Evolutionary conservation across 1,284 basidiomycete genomes (phyloP).

Genomic region (Flammula alnicola): DNA sequence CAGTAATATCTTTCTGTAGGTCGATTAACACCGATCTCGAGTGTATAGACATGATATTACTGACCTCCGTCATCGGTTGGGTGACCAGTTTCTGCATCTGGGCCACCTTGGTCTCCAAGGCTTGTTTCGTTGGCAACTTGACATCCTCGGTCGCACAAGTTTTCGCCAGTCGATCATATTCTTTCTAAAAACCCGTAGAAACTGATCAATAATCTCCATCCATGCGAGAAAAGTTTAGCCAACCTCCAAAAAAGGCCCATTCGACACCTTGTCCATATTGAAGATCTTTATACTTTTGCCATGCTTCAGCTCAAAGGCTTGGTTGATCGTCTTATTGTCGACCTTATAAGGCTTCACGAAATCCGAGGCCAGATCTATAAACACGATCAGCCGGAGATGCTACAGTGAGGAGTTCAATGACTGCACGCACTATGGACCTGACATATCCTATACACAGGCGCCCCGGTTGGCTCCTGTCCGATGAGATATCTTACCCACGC

Average conservation of each 20-base stretch:
- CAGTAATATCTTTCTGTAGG: conserved; percentile 66
- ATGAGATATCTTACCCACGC: conserved; percentile 83
- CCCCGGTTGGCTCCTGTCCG: conserved; percentile 53
- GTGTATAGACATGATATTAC: conserved; percentile 22
- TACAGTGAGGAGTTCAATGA: conserved; percentile 4
- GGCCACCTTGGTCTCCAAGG: conserved; percentile 65
- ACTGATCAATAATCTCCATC: conserved; percentile 3
- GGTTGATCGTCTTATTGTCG: conserved; percentile 63
- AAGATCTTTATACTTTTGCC: conserved; percentile 65
- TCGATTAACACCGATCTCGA: conserved; percentile 1
- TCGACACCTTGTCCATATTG: conserved; percentile 83
- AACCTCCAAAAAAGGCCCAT: conserved; percentile 64
- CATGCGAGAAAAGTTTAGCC: conserved; percentile 30
- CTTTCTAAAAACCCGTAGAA: conserved; percentile 55
- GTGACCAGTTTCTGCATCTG: conserved; percentile 62
- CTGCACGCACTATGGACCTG: conserved; percentile 70
- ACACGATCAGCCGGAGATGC: conserved; percentile 15
- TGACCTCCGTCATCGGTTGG: conserved; percentile 80
- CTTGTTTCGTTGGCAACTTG: conserved; percentile 67
- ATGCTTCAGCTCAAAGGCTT: conserved; percentile 72
- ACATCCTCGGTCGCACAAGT: conserved; percentile 59
- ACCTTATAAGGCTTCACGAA: conserved; percentile 75
- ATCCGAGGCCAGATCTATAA: conserved; percentile 53
- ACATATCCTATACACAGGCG: conserved; percentile 83
- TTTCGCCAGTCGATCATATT: conserved; percentile 68